Conservation (phyloP, 2,329 filamentous ascomycete genomes). For the Ophioceras dolichostomum region DNA sequence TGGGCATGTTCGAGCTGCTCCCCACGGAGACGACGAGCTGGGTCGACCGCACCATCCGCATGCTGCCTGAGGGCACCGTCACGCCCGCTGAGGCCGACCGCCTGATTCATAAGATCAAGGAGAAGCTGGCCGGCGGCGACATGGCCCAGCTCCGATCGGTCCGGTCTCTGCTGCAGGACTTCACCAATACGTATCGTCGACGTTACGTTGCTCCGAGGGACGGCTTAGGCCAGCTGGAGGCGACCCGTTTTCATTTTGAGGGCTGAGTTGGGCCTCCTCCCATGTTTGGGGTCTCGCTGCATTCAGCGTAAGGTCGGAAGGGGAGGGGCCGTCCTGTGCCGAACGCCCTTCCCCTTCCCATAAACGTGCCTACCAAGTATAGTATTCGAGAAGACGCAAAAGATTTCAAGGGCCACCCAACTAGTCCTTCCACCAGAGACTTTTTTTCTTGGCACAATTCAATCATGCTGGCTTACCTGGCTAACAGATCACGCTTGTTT, state of each 20-base stretch:
- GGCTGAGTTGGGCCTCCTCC: too few species aligned
- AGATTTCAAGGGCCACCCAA: too few species aligned
- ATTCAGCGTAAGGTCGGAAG: too few species aligned
- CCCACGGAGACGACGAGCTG: conserved; percentile 69
- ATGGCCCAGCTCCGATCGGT: conserved; percentile 58
- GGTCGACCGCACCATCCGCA: conserved; percentile 71
- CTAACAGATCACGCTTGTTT: too few species aligned
- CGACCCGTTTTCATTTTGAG: conserved; percentile 72
- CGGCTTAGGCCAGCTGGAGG: conserved; percentile 77
- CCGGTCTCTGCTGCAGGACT: conserved; percentile 79
- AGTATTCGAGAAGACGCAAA: too few species aligned
- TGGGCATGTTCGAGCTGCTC: conserved; percentile 78
- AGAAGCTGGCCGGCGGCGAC: conserved; percentile 53
- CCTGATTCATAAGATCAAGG: conserved; percentile 67
- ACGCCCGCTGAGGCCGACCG: conserved; percentile 69
- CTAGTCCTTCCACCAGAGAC: too few species aligned
- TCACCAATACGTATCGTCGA: conserved; percentile 86
- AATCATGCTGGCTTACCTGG: too few species aligned
- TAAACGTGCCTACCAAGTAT: too few species aligned
- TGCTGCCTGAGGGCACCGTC: conserved; percentile 74
- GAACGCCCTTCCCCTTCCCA: background rate
- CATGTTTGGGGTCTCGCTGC: too few species aligned
- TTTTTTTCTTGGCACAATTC: too few species aligned
- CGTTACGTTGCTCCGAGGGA: conserved; percentile 93
- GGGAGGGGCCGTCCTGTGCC: background rate